A percentile compares a stretch with the other conserved stretches of the same genome.
phyloP scores from a whole-genome alignment of 352 stramenopile genomes.

The Phytopythium helicoides region DNA sequence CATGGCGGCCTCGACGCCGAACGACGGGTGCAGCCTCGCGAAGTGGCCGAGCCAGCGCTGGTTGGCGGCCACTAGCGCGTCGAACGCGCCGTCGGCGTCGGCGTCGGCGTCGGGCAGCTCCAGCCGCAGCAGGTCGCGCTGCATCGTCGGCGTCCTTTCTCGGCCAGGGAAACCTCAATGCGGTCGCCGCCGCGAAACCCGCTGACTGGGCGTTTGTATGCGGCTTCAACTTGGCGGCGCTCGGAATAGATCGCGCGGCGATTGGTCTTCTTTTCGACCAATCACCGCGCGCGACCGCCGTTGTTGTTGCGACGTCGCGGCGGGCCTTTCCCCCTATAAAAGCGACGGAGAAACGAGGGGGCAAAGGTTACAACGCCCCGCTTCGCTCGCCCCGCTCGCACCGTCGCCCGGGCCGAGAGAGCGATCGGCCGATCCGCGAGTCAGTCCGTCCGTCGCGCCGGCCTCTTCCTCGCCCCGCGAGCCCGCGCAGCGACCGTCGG shows the following conservation, averaged over 20 bases:
- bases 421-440: conserved; percentile 8
- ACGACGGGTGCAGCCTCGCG: conserved; percentile 48
- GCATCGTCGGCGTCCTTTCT: no score
- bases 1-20: conserved; percentile 48
- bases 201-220: no score
- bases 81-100: conserved; percentile 34
- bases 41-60: conserved; percentile 66
- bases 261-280: no score
- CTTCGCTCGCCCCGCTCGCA: background rate
- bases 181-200: no score
- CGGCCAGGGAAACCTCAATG: no score
- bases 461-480: background rate
- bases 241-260: no score
- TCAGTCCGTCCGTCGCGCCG: conserved; percentile 13
- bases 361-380: conserved; percentile 2
- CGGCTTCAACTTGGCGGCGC: no score
- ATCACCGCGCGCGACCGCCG: no score
- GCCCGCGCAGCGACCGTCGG: background rate
- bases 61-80: conserved; percentile 56
- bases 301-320: no score
- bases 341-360: conserved; percentile 16
- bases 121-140: conserved; percentile 14
- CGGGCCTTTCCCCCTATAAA: background rate
- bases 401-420: conserved; percentile 2
- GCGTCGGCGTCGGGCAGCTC: conserved; percentile 28